Conservation (phyloP, 805 yeast genomes). For the Pichia ethanolica region DNA sequence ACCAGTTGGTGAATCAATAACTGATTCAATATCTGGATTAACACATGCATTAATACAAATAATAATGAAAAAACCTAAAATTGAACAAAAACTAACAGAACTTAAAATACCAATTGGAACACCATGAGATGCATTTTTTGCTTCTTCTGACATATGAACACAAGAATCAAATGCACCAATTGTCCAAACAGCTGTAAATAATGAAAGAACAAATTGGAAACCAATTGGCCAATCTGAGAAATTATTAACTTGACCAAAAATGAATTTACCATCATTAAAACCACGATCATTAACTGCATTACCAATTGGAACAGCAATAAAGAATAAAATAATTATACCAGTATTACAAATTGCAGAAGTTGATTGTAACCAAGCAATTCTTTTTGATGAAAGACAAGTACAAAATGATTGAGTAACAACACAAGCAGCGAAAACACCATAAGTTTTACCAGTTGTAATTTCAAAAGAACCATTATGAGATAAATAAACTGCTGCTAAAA, state of each 20-base stretch:
- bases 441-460: constrained; percentile 45
- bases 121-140: constrained; percentile 51
- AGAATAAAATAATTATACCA: constrained; percentile 42
- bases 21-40: constrained; percentile 34
- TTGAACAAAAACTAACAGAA: constrained; percentile 49
- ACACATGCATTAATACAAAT: constrained; percentile 50
- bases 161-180: constrained; percentile 69
- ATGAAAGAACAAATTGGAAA: constrained; percentile 40
- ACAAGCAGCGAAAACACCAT: constrained; percentile 62
- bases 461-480: constrained; percentile 46
- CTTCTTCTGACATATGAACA: constrained; percentile 69
- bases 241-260: constrained; percentile 48
- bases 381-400: constrained; percentile 50
- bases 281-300: constrained; percentile 29
- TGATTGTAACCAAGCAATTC: constrained; percentile 53
- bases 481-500: constrained; percentile 49
- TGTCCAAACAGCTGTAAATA: constrained; percentile 69
- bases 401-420: constrained; percentile 43
- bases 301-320: constrained; percentile 63
- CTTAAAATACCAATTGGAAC: constrained; percentile 61
- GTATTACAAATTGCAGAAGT: constrained; percentile 50
- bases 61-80: constrained; percentile 50
- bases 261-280: constrained; percentile 44
- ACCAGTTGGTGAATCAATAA: constrained; percentile 42
- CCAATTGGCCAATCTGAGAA: constrained; percentile 51